Evolutionary conservation across 352 stramenopile genomes (phyloP), one percentile per base, ranked within the genome.

Genomic region (Pythium rhizo-oryzae): DNA sequence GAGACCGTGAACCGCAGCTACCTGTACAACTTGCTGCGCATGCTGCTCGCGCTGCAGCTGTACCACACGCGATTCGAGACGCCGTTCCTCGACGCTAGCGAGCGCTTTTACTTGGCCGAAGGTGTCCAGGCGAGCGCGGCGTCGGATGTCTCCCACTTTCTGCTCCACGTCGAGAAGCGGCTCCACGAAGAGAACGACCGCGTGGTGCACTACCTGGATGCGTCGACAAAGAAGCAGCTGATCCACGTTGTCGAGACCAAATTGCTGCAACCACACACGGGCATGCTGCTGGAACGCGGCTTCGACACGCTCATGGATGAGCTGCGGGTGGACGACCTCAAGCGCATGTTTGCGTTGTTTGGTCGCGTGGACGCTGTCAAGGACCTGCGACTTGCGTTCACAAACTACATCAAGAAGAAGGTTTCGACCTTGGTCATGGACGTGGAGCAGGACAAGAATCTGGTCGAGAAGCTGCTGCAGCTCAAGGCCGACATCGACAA

Each of bases 301-400:
- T 96, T 98, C 68, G 84, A 92, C 21, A 77, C 70, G 13, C 72
- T 98, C n/a, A 91, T 98, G 84, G 85, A 94, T 35, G 86, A 80
- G 60, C 68, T 80, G 8, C 77, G 86, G n/a, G 74, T 96, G 13
- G 90, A 94, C 15, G 93, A 98, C 55, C 64, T 98, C 8, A 88
- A 88, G 65, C 78, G 90, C 43, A 94, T 98, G 85, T 98, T 96
- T 67, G 49, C 71, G 30, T 69, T 98, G 16, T 95, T 90, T 28
- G 76, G 68, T 1, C 79, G 82, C 13, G 89, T 97, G 16, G 77
- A 97, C 51, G 82, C 84, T 0, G 78, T 96, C 15, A 77, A 72
- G 16, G 80, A 92, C 35, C 54, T 93, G 8, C 92, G 91, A 57
- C 78, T 70, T 5, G 80, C 83, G 15, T 94, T 91, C 25, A 78